Conservation (phyloP, 2,329 filamentous ascomycete genomes). For the Aspergillus pseudoviridinutans region DNA sequence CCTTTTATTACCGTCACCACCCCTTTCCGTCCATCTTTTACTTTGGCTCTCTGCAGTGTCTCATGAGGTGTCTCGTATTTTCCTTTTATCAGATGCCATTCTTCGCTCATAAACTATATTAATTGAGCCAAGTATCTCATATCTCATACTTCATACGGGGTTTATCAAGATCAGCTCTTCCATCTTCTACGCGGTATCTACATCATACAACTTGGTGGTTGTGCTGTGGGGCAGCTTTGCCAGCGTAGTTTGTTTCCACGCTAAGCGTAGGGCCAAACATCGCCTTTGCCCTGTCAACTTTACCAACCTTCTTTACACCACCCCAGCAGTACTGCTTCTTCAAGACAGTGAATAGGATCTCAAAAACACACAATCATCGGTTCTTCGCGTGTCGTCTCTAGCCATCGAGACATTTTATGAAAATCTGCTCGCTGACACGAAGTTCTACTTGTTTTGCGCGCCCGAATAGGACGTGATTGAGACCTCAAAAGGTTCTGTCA, state of each 20-base stretch:
- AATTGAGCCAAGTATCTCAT: background rate
- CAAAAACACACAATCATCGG: constrained; percentile 11
- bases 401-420: background rate
- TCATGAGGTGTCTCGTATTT: background rate
- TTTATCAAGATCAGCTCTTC: background rate
- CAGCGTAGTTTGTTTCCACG: constrained; percentile 33
- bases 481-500: constrained; percentile 23
- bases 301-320: constrained; percentile 25
- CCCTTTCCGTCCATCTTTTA: background rate
- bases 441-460: constrained; percentile 6
- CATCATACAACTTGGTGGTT: constrained; percentile 14
- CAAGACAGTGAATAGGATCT: constrained; percentile 5
- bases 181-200: constrained; percentile 17
- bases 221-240: constrained; percentile 36
- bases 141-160: background rate
- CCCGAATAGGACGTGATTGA: constrained; percentile 17
- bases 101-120: background rate
- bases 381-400: constrained; percentile 17
- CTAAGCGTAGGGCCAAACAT: constrained; percentile 43
- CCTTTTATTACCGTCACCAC: background rate
- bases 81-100: background rate
- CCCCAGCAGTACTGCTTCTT: constrained; percentile 16
- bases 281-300: constrained; percentile 35
- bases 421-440: background rate
- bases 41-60: background rate